Evolutionary conservation across 2,329 filamentous ascomycete species (phyloP), one percentile per base, ranked within the genome.

Genomic region (Colletotrichum sp.): DNA sequence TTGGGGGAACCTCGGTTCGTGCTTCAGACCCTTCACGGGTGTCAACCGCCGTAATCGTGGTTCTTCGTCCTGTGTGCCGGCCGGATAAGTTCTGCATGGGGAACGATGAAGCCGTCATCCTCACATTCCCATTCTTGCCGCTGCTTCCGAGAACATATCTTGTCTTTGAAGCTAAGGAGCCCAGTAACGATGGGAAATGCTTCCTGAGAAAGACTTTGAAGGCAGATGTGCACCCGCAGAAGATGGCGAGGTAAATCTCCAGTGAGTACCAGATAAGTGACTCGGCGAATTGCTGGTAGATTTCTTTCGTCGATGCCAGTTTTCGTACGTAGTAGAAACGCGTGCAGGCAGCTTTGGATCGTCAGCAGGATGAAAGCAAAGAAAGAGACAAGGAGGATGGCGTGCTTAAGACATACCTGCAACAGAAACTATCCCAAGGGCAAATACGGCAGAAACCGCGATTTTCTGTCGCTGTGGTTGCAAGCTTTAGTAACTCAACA

Each of bases 401-500:
- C 3, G 4, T 22, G 44, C 44, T 48, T 1, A 10, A 22, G 44
- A 48, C 44, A 22, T 48, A 48, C 44, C 44, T 48, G 44, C 44
- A 22, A 48, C 44, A 0, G 44, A 48, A 4, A 48, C n/a, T 12
- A 48, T 13, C 1, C 44, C 44, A 1, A 48, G 44, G 3, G 44
- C 44, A 13, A 48, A 48, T 13, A 48, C 44, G 1, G 44, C 44
- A 22, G 44, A 48, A 48, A 48, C 44, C 10, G 44, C 44, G 0
- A 48, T 48, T 5, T 22, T 48, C 10, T 48, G 44, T 8, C 44
- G 44, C 44, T 48, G 1, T 12, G 1, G n/a, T 4, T 3, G 3
- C 3, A 22, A 7, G 18, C 0, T 7, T 48, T 2, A 48, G 44
- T 1, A 8, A 48, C 18, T 5, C 0, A 4, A 13, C n/a, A 22